These are phyloP conservation scores for Royoungia palumana DNA, from an alignment of 768 basidiomycete genomes.

Conservation along the genomic window DNA sequence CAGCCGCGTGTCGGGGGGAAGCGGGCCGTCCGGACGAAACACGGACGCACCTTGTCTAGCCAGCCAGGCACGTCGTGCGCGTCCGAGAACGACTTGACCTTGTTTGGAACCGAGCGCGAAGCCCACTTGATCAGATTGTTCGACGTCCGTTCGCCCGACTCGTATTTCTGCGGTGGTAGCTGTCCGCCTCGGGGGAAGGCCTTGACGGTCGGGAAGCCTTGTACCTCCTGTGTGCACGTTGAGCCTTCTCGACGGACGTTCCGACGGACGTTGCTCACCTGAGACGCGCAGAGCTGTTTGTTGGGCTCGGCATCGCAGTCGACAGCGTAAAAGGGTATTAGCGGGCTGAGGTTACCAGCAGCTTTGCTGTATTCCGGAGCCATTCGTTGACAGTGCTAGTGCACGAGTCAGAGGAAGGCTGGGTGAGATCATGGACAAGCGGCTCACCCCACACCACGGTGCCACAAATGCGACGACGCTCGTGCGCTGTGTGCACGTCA, in stretches of 20 bases:
- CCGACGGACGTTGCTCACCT: conserved; percentile 40
- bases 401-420: neutral
- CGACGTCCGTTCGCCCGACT: conserved; percentile 66
- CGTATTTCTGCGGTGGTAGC: conserved; percentile 60
- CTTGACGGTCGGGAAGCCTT: conserved; percentile 95
- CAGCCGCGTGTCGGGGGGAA: neutral
- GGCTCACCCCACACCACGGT: conserved; percentile 86
- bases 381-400: conserved; percentile 75
- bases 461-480: conserved; percentile 87
- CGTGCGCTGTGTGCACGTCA: conserved; percentile 48
- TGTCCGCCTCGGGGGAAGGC: conserved; percentile 77
- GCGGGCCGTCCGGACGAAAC: neutral
- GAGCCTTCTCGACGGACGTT: neutral
- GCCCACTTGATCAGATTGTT: conserved; percentile 75
- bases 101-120: conserved; percentile 67
- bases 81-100: conserved; percentile 57
- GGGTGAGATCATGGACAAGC: neutral
- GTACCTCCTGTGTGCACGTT: conserved; percentile 49
- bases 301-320: conserved; percentile 86
- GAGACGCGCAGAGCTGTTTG: conserved; percentile 77
- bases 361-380: conserved; percentile 85
- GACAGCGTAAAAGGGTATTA: conserved; percentile 88
- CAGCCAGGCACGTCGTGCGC: conserved; percentile 60
- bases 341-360: conserved; percentile 70
- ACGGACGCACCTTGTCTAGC: conserved; percentile 54